Evolutionary conservation across 2,329 filamentous ascomycete genomes (phyloP).

Genomic region (Colletotrichum echinochloae): DNA sequence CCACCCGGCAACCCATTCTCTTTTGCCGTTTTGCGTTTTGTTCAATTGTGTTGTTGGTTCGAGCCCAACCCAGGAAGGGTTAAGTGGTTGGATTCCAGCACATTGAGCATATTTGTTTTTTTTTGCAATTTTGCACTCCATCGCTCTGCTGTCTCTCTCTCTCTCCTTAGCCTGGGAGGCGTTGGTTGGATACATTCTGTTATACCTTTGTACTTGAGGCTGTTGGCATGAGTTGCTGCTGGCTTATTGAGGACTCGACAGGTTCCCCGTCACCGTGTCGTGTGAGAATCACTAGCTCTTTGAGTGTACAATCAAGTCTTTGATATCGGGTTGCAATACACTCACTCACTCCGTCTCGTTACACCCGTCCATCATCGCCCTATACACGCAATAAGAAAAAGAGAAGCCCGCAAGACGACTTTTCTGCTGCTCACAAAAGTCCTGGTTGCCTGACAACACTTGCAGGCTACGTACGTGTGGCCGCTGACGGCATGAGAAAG

Average conservation of each 20-base stretch:
- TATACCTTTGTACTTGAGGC: too few relatives aligned
- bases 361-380: neutral
- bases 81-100: too few relatives aligned
- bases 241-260: too few relatives aligned
- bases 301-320: neutral
- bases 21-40: neutral
- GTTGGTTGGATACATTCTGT: neutral
- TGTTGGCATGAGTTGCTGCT: neutral
- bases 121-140: too few relatives aligned
- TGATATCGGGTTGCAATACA: neutral
- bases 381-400: neutral
- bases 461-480: neutral
- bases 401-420: neutral
- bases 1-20: rapidly evolving
- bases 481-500: neutral
- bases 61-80: too few relatives aligned
- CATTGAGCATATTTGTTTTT: too few relatives aligned
- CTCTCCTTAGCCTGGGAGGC: too few relatives aligned
- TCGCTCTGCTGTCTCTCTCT: too few relatives aligned
- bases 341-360: rapidly evolving
- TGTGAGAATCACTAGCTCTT: neutral
- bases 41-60: neutral
- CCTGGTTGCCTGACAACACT: neutral
- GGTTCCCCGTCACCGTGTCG: neutral
- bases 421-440: neutral